Percentiles rank a stretch among this genome's conserved stretches.
Evolutionary conservation across 352 stramenopile species (phyloP).

Genomic region (Pythium rhizo-oryzae): DNA sequence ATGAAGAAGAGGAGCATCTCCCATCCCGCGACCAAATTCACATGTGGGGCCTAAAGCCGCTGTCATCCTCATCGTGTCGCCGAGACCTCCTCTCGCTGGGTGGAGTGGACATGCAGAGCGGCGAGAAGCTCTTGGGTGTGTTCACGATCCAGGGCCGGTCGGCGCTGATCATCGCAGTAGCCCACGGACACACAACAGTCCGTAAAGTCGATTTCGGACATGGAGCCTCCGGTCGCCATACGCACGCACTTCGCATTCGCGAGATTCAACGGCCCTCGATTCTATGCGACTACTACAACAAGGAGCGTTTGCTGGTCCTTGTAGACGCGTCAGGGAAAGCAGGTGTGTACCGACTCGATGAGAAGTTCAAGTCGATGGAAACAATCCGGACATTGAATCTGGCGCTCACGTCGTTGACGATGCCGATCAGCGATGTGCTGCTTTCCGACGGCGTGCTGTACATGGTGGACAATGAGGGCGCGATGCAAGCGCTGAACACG

Average conservation of each 20-base stretch:
- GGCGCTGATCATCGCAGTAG: not conserved
- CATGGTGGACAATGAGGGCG: constrained; percentile 7
- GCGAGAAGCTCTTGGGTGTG: not conserved
- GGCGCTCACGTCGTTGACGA: not conserved
- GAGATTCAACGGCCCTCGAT: not conserved
- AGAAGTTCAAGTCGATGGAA: constrained; percentile 14
- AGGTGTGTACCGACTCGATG: constrained; percentile 11
- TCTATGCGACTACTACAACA: constrained; percentile 12
- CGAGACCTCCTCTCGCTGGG: not conserved
- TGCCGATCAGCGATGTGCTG: constrained; percentile 1
- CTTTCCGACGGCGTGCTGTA: constrained; percentile 11
- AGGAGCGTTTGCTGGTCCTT: constrained; percentile 8
- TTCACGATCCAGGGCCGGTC: constrained; percentile 7
- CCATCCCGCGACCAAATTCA: not conserved
- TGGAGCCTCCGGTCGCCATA: not conserved
- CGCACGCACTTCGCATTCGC: not conserved
- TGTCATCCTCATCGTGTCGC: not conserved
- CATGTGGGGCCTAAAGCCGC: not conserved
- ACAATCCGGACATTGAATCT: constrained; percentile 6
- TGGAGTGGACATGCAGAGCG: not conserved
- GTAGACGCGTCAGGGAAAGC: not conserved
- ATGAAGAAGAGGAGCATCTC: not conserved
- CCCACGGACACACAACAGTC: not conserved
- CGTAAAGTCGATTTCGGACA: not conserved
- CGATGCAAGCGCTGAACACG: constrained; percentile 13